Conservation (phyloP, 2,329 filamentous ascomycete genomes). For the Stagonosporopsis vannaccii region DNA sequence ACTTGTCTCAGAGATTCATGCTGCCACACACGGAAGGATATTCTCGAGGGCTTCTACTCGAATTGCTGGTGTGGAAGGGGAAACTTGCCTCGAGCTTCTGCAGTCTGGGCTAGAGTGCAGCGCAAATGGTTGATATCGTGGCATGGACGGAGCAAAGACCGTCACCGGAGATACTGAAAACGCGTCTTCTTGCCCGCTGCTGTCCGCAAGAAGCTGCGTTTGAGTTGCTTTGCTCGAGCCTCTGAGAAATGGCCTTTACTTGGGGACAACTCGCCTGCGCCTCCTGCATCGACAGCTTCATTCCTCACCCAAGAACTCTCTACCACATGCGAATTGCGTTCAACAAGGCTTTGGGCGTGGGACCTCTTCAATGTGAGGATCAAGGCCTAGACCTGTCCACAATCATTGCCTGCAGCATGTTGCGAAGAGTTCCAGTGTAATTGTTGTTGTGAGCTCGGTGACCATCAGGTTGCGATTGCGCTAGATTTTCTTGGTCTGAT, state of each 20-base stretch:
- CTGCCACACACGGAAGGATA: conserved; percentile 77
- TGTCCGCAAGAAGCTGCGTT: conserved; percentile 17
- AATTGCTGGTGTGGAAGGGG: conserved; percentile 24
- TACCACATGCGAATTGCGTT: background rate
- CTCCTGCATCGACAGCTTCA: conserved; percentile 1
- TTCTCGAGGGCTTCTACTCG: conserved; percentile 26
- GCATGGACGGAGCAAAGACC: background rate
- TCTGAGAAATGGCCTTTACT: conserved; percentile 23
- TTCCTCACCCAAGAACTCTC: background rate
- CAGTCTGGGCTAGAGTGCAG: conserved; percentile 36
- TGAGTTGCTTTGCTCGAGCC: conserved; percentile 14
- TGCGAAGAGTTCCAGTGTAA: conserved; percentile 12
- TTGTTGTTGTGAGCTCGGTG: conserved; percentile 1
- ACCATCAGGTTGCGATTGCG: background rate
- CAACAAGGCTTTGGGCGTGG: conserved; percentile 28
- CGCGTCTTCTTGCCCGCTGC: conserved; percentile 28
- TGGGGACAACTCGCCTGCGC: conserved; percentile 6
- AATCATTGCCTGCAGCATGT: conserved; percentile 23
- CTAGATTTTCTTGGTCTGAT: conserved; percentile 30
- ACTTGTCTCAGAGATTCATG: conserved; percentile 89
- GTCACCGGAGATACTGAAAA: background rate
- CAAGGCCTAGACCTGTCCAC: conserved; percentile 52
- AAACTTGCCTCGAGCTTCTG: conserved; percentile 29
- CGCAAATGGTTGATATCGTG: conserved; percentile 25
- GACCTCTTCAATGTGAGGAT: conserved; percentile 52